These are phyloP conservation scores for Cladophialophora yegresii DNA, from an alignment of 2,329 filamentous ascomycete species.

Conservation along the genomic window DNA sequence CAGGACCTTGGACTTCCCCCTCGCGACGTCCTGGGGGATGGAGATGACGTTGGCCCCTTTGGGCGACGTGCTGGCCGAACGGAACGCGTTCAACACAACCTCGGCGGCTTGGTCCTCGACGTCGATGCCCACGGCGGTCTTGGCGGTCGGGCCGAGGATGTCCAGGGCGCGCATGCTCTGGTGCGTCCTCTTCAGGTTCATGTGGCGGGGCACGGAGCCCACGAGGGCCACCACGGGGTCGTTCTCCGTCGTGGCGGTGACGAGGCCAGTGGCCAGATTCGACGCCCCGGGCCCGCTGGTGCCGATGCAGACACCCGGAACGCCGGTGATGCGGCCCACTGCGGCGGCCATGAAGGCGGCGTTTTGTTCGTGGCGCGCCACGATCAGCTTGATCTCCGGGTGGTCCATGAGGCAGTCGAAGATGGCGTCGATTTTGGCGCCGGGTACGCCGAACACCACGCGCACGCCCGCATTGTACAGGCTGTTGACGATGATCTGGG, in stretches of 20 bases:
- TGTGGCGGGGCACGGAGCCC: conserved; percentile 50
- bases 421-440: conserved; percentile 47
- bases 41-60: conserved; percentile 50
- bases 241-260: conserved; percentile 53
- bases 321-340: conserved; percentile 50
- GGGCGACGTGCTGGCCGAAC: conserved; percentile 46
- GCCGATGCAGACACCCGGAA: conserved; percentile 51
- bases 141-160: conserved; percentile 50
- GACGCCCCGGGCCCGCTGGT: conserved; percentile 53
- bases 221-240: conserved; percentile 54
- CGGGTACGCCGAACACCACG: conserved; percentile 47
- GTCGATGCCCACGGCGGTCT: conserved; percentile 47
- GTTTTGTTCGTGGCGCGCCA: conserved; percentile 55
- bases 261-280: conserved; percentile 51
- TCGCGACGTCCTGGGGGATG: conserved; percentile 51
- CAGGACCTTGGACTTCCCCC: conserved; percentile 43
- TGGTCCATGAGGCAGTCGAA: conserved; percentile 53
- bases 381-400: conserved; percentile 51
- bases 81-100: conserved; percentile 51
- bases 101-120: conserved; percentile 54
- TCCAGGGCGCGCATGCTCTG: conserved; percentile 51
- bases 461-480: conserved; percentile 49
- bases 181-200: conserved; percentile 52
- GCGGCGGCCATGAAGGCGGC: conserved; percentile 55
- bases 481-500: conserved; percentile 36